These are phyloP conservation scores for Lotus japonicus DNA, from an alignment of 306 rosid species.

Conservation along the genomic window DNA sequence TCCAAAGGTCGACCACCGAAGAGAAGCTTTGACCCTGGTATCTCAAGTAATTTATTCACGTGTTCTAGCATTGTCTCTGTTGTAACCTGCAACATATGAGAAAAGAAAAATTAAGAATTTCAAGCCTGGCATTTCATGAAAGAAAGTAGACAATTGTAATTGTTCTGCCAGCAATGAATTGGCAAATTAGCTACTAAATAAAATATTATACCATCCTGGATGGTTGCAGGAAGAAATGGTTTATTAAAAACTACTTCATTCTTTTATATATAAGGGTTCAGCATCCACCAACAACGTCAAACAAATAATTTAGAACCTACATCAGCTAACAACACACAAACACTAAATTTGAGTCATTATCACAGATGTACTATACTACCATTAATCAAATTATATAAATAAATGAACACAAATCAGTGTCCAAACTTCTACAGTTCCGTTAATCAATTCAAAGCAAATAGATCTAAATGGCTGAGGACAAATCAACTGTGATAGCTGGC, in stretches of 20 bases:
- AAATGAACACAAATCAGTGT: not conserved
- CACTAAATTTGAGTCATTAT: not conserved
- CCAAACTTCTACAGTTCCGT: not conserved
- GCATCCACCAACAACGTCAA: not conserved
- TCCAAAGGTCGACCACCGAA: conserved; percentile 79
- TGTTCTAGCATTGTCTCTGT: conserved; percentile 77
- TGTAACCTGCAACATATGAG: conserved; percentile 47
- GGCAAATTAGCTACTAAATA: not conserved
- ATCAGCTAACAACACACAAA: not conserved
- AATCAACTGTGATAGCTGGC: not conserved
- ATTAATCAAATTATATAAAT: too few relatives aligned
- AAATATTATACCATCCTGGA: too few relatives aligned
- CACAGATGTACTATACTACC: not conserved
- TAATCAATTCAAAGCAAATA: not conserved
- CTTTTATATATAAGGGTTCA: not conserved
- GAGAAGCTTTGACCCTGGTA: conserved; percentile 81
- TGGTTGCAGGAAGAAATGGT: not conserved
- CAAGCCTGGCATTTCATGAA: not conserved
- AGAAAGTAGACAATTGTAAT: not conserved
- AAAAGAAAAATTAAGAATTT: conserved; percentile 15
- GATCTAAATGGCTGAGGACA: not conserved
- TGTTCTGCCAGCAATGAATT: not conserved
- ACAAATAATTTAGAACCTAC: not conserved
- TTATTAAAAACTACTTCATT: not conserved
- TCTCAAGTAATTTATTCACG: conserved; percentile 63